phyloP scores from a whole-genome alignment of 2,329 filamentous ascomycete genomes.

The Nemania diffusa region DNA sequence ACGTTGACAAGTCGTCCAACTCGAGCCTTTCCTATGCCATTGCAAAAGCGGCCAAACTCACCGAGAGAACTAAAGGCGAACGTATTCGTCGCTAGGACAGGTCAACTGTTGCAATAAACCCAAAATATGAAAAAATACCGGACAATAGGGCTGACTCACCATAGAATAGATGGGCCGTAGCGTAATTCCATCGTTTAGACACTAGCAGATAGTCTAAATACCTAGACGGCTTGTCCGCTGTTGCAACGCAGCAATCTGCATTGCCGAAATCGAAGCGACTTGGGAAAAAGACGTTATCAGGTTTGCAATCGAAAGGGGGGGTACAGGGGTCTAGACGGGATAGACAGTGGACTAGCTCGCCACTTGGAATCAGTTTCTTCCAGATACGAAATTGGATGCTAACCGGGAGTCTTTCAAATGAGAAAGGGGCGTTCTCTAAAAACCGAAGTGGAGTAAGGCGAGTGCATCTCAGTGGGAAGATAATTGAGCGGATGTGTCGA shows the following conservation, averaged over 20 bases:
- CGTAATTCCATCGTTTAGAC: conserved; percentile 53
- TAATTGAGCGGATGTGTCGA: background rate
- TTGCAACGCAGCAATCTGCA: conserved; percentile 47
- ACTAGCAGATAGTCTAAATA: conserved; percentile 55
- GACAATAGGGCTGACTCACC: conserved; percentile 44
- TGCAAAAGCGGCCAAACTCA: conserved; percentile 60
- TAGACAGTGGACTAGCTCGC: conserved; percentile 54
- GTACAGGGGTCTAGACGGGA: conserved; percentile 56
- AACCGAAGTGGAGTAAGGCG: background rate
- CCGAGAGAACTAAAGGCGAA: conserved; percentile 65
- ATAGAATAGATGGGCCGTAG: conserved; percentile 59
- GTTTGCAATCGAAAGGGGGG: conserved; percentile 37
- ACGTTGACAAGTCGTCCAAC: conserved; percentile 57
- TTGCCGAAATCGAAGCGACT: conserved; percentile 55
- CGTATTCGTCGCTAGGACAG: conserved; percentile 50
- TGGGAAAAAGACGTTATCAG: conserved; percentile 43
- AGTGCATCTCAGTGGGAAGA: conserved; percentile 12
- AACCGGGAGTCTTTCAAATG: conserved; percentile 48
- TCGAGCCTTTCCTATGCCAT: conserved; percentile 53
- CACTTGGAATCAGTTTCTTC: conserved; percentile 50
- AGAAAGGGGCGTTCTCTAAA: conserved; percentile 35
- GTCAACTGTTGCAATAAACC: conserved; percentile 7
- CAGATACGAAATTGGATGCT: conserved; percentile 52
- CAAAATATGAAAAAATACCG: background rate
- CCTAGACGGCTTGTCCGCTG: conserved; percentile 50